Conservation (phyloP, 2,329 filamentous ascomycete species). For the Sclerotinia borealis region DNA sequence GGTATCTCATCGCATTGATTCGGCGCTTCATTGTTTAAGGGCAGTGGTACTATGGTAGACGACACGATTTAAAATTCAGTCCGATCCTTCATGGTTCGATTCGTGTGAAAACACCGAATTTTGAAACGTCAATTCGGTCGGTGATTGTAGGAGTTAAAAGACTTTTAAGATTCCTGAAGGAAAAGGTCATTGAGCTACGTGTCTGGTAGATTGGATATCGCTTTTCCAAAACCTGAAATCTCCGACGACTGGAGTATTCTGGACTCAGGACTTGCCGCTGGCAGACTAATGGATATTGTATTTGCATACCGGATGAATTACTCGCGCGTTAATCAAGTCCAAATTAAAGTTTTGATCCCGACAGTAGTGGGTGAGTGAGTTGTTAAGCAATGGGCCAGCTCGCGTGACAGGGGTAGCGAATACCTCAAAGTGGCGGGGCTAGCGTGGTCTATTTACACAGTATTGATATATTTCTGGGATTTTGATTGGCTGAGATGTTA, state of each 20-base stretch:
- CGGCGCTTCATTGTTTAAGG: background rate
- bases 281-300: background rate
- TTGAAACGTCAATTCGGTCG: background rate
- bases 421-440: background rate
- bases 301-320: background rate
- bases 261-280: background rate
- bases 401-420: background rate
- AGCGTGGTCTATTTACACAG: background rate
- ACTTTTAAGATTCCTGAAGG: background rate
- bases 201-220: background rate
- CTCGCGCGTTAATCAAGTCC: background rate
- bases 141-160: background rate
- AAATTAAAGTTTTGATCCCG: background rate
- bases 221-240: background rate
- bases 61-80: background rate
- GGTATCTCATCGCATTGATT: background rate
- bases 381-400: background rate
- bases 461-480: background rate
- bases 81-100: background rate
- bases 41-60: background rate
- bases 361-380: background rate
- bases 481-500: background rate
- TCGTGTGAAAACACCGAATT: background rate
- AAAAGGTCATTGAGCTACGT: background rate
- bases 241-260: background rate